These are phyloP conservation scores for Teunomyces aglyptinius DNA, from an alignment of 805 yeast genomes.

Conservation along the genomic window DNA sequence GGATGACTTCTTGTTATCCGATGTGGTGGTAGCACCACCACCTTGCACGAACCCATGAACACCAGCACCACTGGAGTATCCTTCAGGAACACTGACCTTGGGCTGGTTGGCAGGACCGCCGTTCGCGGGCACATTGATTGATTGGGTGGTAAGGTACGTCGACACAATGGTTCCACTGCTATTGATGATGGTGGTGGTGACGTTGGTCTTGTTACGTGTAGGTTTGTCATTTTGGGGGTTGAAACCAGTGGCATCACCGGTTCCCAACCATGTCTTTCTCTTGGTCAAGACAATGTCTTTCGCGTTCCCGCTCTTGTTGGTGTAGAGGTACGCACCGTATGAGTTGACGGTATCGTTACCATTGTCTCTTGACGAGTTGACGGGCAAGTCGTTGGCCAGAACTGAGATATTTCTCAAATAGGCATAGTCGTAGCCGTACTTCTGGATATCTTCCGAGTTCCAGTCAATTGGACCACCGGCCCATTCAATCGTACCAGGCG, in stretches of 20 bases:
- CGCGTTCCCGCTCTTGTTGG: constrained; percentile 40
- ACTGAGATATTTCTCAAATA: constrained; percentile 58
- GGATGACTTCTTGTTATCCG: not conserved
- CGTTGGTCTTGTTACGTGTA: constrained; percentile 2
- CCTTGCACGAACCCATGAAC: not conserved
- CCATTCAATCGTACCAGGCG: constrained; percentile 70
- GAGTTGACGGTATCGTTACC: constrained; percentile 51
- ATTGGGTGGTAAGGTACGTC: constrained; percentile 4
- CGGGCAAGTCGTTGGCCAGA: constrained; percentile 73
- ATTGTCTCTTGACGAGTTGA: constrained; percentile 15
- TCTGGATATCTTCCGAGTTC: constrained; percentile 68
- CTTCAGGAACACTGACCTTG: not conserved
- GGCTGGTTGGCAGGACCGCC: constrained; percentile 6
- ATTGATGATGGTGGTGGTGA: constrained; percentile 4
- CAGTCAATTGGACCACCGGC: constrained; percentile 88
- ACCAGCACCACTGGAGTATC: constrained; percentile 1
- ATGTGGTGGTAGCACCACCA: constrained; percentile 2
- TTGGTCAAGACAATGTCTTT: constrained; percentile 56
- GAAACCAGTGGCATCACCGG: constrained; percentile 63
- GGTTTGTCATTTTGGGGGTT: constrained; percentile 44
- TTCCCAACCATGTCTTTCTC: constrained; percentile 57
- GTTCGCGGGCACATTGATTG: constrained; percentile 2
- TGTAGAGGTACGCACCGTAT: constrained; percentile 47
- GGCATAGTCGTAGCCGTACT: constrained; percentile 81
- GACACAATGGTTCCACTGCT: constrained; percentile 1